These are phyloP conservation scores for Phytophthora pseudosyringae DNA, from an alignment of 352 stramenopile genomes.

Conservation along the genomic window DNA sequence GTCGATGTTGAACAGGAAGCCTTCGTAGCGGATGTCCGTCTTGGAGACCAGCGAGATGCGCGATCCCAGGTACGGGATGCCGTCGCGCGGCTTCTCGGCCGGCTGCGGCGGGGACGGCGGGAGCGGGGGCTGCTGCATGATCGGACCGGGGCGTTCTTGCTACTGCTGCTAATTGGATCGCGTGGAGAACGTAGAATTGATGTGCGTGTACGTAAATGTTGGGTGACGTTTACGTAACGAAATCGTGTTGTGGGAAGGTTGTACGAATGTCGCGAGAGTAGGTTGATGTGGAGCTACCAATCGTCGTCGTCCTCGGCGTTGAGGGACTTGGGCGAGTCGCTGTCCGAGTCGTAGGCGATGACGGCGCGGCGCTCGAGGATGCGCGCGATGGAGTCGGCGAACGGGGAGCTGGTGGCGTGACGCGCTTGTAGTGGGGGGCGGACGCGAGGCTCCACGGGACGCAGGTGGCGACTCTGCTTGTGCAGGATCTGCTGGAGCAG, in stretches of 20 bases:
- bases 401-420: constrained; percentile 31
- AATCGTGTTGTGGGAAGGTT: constrained; percentile 2
- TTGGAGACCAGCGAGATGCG: constrained; percentile 88
- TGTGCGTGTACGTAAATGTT: not conserved
- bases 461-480: constrained; percentile 53
- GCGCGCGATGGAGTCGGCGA: constrained; percentile 64
- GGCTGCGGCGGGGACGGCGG: constrained; percentile 25
- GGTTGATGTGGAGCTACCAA: constrained; percentile 31
- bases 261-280: constrained; percentile 1
- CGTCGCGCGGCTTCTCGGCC: constrained; percentile 41
- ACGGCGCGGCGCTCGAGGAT: constrained; percentile 64
- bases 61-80: constrained; percentile 85
- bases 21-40: constrained; percentile 90
- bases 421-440: constrained; percentile 12
- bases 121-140: constrained; percentile 41
- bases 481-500: constrained; percentile 64
- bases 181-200: not conserved
- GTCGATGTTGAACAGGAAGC: constrained; percentile 88
- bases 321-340: constrained; percentile 28
- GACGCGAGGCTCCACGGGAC: constrained; percentile 34
- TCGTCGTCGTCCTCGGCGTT: constrained; percentile 28
- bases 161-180: constrained; percentile 13
- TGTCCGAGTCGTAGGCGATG: constrained; percentile 74
- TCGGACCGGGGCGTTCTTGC: too few species aligned
- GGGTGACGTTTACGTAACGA: not conserved